Conservation (phyloP, 768 basidiomycete species). For the Lentinula boryana region DNA sequence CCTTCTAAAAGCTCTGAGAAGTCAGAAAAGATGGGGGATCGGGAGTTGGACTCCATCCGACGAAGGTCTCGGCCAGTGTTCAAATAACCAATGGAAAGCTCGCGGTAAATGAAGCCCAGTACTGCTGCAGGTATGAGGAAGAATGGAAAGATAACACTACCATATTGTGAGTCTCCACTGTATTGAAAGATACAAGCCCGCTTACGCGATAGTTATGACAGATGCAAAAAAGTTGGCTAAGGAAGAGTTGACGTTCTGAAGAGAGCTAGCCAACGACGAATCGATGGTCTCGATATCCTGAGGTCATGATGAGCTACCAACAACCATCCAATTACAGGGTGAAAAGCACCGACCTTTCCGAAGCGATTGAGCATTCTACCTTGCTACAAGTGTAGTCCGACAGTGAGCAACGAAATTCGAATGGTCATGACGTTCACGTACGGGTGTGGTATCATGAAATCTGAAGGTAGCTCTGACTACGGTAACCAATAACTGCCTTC, state of each 20-base stretch:
- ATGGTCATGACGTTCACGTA: constrained; percentile 21
- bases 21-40: constrained; percentile 80
- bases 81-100: constrained; percentile 65
- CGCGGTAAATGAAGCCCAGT: constrained; percentile 70
- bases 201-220: constrained; percentile 64
- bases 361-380: constrained; percentile 87
- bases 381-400: constrained; percentile 15
- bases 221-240: constrained; percentile 75
- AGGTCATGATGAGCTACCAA: neutral
- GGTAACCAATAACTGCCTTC: constrained; percentile 49
- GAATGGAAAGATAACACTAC: constrained; percentile 66
- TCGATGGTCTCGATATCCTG: constrained; percentile 88
- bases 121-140: constrained; percentile 76
- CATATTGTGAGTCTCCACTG: neutral
- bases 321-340: constrained; percentile 1
- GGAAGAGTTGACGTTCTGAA: constrained; percentile 74
- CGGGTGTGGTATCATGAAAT: constrained; percentile 79
- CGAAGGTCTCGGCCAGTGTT: constrained; percentile 80
- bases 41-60: constrained; percentile 85
- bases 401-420: neutral
- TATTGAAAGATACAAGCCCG: constrained; percentile 10
- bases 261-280: constrained; percentile 55
- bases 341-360: constrained; percentile 41
- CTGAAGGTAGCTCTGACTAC: constrained; percentile 82
- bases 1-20: constrained; percentile 82